Base-by-base conservation (phyloP, 116 monocot genomes). In the Dioscorea cayenensis region DNA sequence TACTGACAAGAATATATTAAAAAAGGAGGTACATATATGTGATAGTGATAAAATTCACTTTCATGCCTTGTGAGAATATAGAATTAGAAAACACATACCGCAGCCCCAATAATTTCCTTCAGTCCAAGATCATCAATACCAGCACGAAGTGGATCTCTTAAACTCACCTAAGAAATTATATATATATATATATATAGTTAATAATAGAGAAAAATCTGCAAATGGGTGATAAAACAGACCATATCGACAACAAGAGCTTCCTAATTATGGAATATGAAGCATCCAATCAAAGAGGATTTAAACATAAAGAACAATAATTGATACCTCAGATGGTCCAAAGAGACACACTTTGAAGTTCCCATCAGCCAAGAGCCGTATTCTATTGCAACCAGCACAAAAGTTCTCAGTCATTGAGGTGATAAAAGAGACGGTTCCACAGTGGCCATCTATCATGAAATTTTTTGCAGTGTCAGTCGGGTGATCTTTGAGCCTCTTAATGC, bases 301-400 rank as follows among this genome's bases (percentile, higher is more conserved):
- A n/a, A 55, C n/a, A 19, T 55, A 16, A 55, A 55, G 16, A 55
- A 55, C 14, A 35, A 72, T 36, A 49, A 38, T 10, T 36, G 37
- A 81, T 92, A 97, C 97, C 97, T 97, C 97, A 38, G 97, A 86
- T 66, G 93, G 88, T 75, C 97, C 97, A 86, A 97, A 97, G 23
- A 97, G 80, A 63, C 97, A 93, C 5, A 97, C 97, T 92, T 97
- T 97, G 28, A 97, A 97, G 72, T 97, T 97, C 22, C 97, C 97
- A 83, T 97, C 93, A 66, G 97, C 97, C 68, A 97, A 76, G 63
- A 97, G 82, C 55, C 97, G 80, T 75, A 97, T 75, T 81, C 97
- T 90, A 75, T 88, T 97, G 83, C 97, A 97, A 72, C 97, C 97
- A 63, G 88, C 80, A 83, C 97, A 97, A 71, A 97, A 97, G 71